phyloP scores from a whole-genome alignment of 257 asterid genomes.

The Jacaranda mimosifolia region DNA sequence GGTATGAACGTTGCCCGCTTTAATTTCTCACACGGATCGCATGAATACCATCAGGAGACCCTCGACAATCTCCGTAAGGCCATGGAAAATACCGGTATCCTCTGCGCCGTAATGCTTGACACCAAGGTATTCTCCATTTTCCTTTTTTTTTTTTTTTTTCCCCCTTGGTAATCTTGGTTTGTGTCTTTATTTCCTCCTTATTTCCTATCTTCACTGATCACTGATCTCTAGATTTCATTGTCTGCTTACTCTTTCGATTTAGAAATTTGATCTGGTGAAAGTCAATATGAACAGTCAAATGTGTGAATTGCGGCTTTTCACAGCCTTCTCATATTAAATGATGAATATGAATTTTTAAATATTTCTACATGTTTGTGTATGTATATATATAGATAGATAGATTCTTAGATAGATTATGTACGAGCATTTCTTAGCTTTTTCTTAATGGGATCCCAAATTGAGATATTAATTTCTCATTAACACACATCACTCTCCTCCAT shows the following conservation, averaged over 20 bases:
- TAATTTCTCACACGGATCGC: slow-evolving; percentile 82
- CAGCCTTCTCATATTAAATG: neutral
- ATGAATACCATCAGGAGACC: slow-evolving; percentile 80
- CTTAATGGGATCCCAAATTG: neutral
- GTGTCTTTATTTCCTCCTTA: neutral
- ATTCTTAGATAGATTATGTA: too few species aligned
- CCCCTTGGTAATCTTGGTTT: neutral
- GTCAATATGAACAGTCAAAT: neutral
- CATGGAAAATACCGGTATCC: slow-evolving; percentile 77
- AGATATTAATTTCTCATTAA: neutral
- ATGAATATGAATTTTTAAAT: neutral
- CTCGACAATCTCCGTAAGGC: slow-evolving; percentile 72
- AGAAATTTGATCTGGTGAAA: neutral
- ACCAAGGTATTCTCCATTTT: slow-evolving; percentile 52
- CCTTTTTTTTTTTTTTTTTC: neutral
- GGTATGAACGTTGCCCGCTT: slow-evolving; percentile 85
- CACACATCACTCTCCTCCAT: neutral
- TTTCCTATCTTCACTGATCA: neutral
- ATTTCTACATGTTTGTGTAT: too few species aligned
- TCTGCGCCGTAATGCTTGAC: slow-evolving; percentile 82
- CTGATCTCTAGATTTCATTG: neutral
- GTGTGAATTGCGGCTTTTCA: neutral
- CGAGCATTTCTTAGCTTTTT: neutral
- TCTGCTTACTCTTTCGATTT: neutral
- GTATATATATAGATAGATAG: too few species aligned